A percentile compares a stretch with the other conserved stretches of the same genome.
Evolutionary conservation across 2,329 filamentous ascomycete genomes (phyloP).

Genomic region (Pseudogymnoascus sp.): DNA sequence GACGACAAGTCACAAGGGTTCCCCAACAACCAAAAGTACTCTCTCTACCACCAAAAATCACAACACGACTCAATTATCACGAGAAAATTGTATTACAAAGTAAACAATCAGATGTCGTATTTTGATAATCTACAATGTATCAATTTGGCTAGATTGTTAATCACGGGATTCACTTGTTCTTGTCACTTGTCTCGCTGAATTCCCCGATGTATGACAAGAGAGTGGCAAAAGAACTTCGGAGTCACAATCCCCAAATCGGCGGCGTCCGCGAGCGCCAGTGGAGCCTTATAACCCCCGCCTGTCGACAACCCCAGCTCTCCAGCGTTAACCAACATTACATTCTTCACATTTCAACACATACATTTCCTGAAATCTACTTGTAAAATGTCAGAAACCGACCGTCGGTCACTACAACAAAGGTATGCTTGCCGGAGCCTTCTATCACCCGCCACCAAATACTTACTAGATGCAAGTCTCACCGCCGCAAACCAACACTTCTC

Average conservation of each 20-base stretch:
- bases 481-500: not conserved
- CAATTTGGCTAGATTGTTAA: not conserved
- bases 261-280: not conserved
- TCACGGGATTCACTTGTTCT: not conserved
- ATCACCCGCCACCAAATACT: not conserved
- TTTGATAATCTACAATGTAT: not conserved
- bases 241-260: not conserved
- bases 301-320: not conserved
- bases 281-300: not conserved
- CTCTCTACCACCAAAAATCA: not conserved
- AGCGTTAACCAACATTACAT: not conserved
- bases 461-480: not conserved
- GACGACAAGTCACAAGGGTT: constrained; percentile 3
- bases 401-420: constrained; percentile 5
- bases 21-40: not conserved
- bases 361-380: not conserved
- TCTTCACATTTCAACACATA: constrained; percentile 10
- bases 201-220: not conserved
- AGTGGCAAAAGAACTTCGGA: constrained; percentile 1
- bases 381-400: not conserved
- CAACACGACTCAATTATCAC: not conserved
- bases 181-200: not conserved
- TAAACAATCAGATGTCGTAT: not conserved
- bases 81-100: not conserved
- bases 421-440: not conserved